Conservation (phyloP, 345 rosid genomes). For the Ailanthus altissimus region DNA sequence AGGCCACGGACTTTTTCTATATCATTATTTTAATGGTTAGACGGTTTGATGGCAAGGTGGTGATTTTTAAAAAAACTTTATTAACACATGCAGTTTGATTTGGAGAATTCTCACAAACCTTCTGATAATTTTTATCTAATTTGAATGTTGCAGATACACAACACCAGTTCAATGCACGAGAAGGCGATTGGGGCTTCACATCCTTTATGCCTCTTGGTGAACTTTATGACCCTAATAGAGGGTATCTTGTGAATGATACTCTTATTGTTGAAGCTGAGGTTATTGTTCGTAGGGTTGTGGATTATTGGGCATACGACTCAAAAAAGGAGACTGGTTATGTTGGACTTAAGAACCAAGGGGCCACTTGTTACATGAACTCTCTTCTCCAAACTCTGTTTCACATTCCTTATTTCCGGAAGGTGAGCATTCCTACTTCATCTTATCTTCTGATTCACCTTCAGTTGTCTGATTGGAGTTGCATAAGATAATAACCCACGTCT, state of each 20-base stretch:
- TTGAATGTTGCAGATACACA: conserved; percentile 67
- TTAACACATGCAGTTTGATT: not conserved
- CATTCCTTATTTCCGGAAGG: conserved; percentile 98
- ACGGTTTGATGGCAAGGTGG: not conserved
- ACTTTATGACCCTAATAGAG: conserved; percentile 83
- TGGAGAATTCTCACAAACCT: not conserved
- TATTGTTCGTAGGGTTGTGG: conserved; percentile 71
- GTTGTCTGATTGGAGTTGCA: conserved; percentile 17
- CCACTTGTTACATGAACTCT: conserved; percentile 99
- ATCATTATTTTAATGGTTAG: not conserved
- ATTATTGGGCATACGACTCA: conserved; percentile 89
- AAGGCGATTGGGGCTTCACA: conserved; percentile 96
- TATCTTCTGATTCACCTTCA: not conserved
- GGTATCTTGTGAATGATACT: conserved; percentile 79
- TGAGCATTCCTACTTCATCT: conserved; percentile 25
- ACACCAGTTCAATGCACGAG: conserved; percentile 89
- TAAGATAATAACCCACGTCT: conserved; percentile 19
- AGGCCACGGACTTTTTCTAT: not conserved
- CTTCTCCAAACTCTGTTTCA: conserved; percentile 89
- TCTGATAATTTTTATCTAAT: conserved; percentile 16
- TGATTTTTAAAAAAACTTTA: not conserved
- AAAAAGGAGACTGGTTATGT: conserved; percentile 96
- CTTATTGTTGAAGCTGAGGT: conserved; percentile 89
- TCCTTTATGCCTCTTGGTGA: conserved; percentile 93
- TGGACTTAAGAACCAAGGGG: conserved; percentile 99